Base-by-base conservation (phyloP, 2,329 filamentous ascomycete genomes). In the Fusarium coicis region DNA sequence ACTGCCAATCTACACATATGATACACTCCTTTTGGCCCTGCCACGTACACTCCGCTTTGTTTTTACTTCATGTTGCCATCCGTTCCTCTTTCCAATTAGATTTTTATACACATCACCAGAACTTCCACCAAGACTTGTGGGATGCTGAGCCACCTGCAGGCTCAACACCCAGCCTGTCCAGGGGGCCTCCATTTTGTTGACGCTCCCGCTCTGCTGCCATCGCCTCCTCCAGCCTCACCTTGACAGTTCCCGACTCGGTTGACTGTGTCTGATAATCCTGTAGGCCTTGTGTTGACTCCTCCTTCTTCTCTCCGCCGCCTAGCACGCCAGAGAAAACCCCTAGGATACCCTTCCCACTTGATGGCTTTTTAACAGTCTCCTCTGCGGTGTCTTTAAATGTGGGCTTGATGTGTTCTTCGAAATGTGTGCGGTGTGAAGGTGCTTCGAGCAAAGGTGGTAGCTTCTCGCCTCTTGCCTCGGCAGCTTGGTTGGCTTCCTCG, bases 111-210 rank as follows among this genome's bases (percentile, higher is more conserved):
- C 19, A 54, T 78, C 71, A 83, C 80, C 80, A 84, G 11, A 79
- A 80, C 83, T 84, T 86, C 84, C 84, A 87, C 84, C 84, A 87
- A 81, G 85, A 82, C 81, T 86, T 88, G 83, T 86, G 87, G 52
- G 80, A 76, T 4, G 78, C 57, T 39, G 77, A 77, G 26, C 67
- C 68, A 37, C 65, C 70, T 37, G 62, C 76, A 28, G 76, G 75
- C 37, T 84, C 81, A 36, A 85, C 76, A 1, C 86, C 87, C 6
- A 89, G 67, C 64, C 84, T 84, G 74, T 89, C 87, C 49, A 89
- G 77, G 55, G 83, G 84, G 4, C 87, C 88, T 26, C 87, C 87
- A 18, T 72, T 80, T 66, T 81, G 81, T 81, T 89, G 87, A 67
- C 85, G 86, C 72, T 86, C 83, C 72, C 86, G 86, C 72, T 86